phyloP scores from a whole-genome alignment of 169 alveolate genomes.

The Plasmodium cynomolgi region DNA sequence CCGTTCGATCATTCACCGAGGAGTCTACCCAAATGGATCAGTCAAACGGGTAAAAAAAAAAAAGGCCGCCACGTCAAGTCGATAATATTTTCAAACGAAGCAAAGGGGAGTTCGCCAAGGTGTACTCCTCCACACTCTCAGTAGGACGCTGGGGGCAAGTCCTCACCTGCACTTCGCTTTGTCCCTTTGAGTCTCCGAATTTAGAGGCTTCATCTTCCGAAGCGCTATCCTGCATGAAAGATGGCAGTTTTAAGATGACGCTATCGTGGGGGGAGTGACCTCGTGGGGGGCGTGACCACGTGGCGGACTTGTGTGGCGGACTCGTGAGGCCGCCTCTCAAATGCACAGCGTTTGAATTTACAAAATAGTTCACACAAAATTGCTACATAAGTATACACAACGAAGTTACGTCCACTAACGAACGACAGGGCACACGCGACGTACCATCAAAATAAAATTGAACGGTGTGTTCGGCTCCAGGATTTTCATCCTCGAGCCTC shows the following conservation, averaged over 20 bases:
- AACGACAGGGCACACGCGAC: background rate
- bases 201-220: constrained; percentile 76
- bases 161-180: constrained; percentile 40
- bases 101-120: background rate
- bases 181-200: constrained; percentile 68
- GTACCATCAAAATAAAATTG: constrained; percentile 80
- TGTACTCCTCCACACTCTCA: background rate
- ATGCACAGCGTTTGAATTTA: too few relatives aligned
- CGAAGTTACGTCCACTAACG: background rate
- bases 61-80: background rate
- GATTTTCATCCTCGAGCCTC: constrained; percentile 88
- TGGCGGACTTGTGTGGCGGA: background rate
- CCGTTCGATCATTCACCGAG: background rate
- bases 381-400: background rate
- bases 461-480: constrained; percentile 88
- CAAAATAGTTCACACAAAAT: background rate
- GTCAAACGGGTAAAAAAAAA: background rate
- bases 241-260: background rate
- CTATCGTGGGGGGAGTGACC: background rate
- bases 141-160: too few relatives aligned
- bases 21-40: background rate
- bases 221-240: constrained; percentile 61
- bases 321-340: too few relatives aligned
- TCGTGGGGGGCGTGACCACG: background rate
- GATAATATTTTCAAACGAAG: background rate